A percentile compares a stretch with the other conserved stretches of the same genome.
Evolutionary conservation across 2,329 filamentous ascomycete genomes (phyloP).

Genomic region (Aspergillus tanneri): DNA sequence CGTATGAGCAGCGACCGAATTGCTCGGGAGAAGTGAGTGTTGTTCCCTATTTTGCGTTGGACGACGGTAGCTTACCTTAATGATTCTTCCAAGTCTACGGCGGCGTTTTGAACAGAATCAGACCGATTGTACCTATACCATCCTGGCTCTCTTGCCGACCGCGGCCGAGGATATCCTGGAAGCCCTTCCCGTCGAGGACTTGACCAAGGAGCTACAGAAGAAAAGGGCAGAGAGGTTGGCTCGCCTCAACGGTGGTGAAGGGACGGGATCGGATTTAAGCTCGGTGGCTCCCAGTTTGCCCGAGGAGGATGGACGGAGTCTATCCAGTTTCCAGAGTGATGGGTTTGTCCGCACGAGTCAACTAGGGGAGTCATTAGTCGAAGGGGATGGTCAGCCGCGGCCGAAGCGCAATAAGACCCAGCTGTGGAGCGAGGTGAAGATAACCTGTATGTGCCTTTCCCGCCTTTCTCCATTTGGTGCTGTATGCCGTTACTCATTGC

Average conservation of each 20-base stretch:
- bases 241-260: slow-evolving; percentile 56
- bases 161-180: slow-evolving; percentile 86
- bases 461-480: background rate
- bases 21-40: slow-evolving; percentile 85
- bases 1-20: slow-evolving; percentile 96
- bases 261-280: slow-evolving; percentile 56
- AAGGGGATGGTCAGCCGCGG: slow-evolving; percentile 46
- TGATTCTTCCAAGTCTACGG: slow-evolving; percentile 63
- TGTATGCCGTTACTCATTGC: slow-evolving; percentile 14
- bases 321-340: slow-evolving; percentile 73
- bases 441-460: slow-evolving; percentile 66
- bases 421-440: slow-evolving; percentile 96
- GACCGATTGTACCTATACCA: slow-evolving; percentile 96
- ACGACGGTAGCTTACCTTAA: slow-evolving; percentile 12
- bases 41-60: slow-evolving; percentile 3
- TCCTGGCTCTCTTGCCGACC: slow-evolving; percentile 90
- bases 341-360: slow-evolving; percentile 83
- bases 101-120: slow-evolving; percentile 98
- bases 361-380: slow-evolving; percentile 57
- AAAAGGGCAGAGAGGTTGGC: slow-evolving; percentile 76
- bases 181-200: slow-evolving; percentile 84
- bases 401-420: slow-evolving; percentile 83
- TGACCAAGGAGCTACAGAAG: slow-evolving; percentile 90
- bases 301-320: slow-evolving; percentile 79
- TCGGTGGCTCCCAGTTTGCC: slow-evolving; percentile 66